Conservation (phyloP, 1,284 basidiomycete species). For the Trichosporon ovoides region DNA sequence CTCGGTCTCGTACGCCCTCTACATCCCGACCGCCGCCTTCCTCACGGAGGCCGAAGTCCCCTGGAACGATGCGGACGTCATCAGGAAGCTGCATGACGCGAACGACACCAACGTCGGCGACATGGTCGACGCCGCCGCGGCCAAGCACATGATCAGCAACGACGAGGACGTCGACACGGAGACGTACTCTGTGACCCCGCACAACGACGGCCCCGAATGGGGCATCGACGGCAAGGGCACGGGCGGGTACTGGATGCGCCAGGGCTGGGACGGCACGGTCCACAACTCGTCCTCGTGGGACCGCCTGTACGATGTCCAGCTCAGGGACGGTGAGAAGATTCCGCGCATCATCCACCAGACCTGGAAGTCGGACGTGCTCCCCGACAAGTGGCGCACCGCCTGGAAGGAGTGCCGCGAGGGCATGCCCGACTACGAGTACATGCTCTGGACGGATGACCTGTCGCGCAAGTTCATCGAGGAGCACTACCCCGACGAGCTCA, state of each 20-base stretch:
- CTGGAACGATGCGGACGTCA: conserved; percentile 47
- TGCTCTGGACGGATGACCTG: conserved; percentile 90
- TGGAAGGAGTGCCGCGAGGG: conserved; percentile 76
- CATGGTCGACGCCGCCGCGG: conserved; percentile 1
- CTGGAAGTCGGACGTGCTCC: conserved; percentile 88
- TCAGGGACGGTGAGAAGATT: conserved; percentile 58
- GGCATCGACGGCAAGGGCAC: conserved; percentile 42
- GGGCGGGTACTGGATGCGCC: conserved; percentile 45
- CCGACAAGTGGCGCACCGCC: conserved; percentile 71
- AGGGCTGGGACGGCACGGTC: conserved; percentile 44
- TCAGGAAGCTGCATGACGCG: conserved; percentile 21
- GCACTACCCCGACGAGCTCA: conserved; percentile 86
- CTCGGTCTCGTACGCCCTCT: conserved; percentile 83
- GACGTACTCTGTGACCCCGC: conserved; percentile 1
- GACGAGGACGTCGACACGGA: not conserved
- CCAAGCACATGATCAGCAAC: conserved; percentile 1
- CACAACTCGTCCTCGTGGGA: conserved; percentile 36
- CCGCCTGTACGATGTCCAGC: conserved; percentile 39
- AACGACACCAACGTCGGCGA: not conserved
- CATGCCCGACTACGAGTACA: conserved; percentile 96
- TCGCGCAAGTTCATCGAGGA: conserved; percentile 84
- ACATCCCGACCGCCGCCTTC: conserved; percentile 71
- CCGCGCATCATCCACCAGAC: conserved; percentile 97
- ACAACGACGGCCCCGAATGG: conserved; percentile 24
- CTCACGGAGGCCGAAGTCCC: conserved; percentile 73